Evolutionary conservation across 2,329 filamentous ascomycete genomes (phyloP).

Genomic region (Harringtonia aguacate): DNA sequence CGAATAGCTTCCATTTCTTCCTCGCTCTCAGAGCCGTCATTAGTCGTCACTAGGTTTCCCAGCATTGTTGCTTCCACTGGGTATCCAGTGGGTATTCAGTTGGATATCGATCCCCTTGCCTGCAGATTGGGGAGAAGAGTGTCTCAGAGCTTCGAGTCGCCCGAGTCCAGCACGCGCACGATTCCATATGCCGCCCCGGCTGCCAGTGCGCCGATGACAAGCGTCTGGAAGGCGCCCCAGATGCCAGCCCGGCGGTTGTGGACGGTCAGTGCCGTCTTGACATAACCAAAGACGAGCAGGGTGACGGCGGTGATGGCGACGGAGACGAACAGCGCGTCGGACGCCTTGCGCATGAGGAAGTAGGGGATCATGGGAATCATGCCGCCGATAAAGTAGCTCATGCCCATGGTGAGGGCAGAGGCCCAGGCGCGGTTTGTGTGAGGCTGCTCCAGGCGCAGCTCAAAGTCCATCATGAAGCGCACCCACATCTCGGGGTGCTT

Average conservation of each 20-base stretch:
- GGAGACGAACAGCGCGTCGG: slow-evolving; percentile 45
- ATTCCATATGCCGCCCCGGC: slow-evolving; percentile 56
- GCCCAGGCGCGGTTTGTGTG: slow-evolving; percentile 34
- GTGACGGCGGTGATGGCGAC: slow-evolving; percentile 49
- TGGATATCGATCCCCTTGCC: too few species aligned
- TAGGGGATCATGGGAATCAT: slow-evolving; percentile 63
- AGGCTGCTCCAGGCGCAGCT: slow-evolving; percentile 35
- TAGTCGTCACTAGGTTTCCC: too few species aligned
- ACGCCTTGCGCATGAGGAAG: slow-evolving; percentile 41
- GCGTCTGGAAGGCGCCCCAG: slow-evolving; percentile 52
- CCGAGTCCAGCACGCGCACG: slow-evolving; percentile 42
- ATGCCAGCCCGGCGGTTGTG: slow-evolving; percentile 40
- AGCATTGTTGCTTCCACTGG: too few species aligned
- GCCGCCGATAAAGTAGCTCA: slow-evolving; percentile 61
- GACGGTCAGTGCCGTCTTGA: slow-evolving; percentile 47
- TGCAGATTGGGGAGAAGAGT: too few species aligned
- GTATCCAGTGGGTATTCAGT: too few species aligned
- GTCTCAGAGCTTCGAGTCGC: slow-evolving; percentile 6
- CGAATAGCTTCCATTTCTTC: too few species aligned
- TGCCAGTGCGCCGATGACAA: slow-evolving; percentile 53
- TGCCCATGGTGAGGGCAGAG: slow-evolving; percentile 54
- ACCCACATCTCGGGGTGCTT: slow-evolving; percentile 37
- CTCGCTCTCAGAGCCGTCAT: too few species aligned
- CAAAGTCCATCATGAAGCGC: slow-evolving; percentile 50
- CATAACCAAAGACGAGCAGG: slow-evolving; percentile 53